These are phyloP conservation scores for Tricholomella constricta DNA, from an alignment of 768 basidiomycete genomes.

Conservation along the genomic window DNA sequence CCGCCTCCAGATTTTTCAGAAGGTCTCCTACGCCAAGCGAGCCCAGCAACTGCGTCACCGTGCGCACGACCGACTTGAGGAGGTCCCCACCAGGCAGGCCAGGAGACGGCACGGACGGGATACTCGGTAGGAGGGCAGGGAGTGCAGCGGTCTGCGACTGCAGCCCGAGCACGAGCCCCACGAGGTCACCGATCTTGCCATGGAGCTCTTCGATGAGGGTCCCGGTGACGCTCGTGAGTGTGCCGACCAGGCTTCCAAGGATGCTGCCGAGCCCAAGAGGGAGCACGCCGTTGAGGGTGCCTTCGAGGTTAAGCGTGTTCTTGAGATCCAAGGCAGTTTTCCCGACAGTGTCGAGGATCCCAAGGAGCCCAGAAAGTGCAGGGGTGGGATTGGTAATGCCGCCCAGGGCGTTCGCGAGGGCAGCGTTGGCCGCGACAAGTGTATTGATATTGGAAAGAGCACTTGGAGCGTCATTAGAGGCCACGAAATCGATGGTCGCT, in stretches of 20 bases:
- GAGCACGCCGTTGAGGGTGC: not conserved
- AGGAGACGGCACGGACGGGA: not conserved
- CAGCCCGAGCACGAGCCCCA: not conserved
- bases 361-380: not conserved
- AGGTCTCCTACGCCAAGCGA: not conserved
- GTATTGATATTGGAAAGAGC: slow-evolving; percentile 1
- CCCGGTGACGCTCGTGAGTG: not conserved
- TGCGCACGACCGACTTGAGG: not conserved
- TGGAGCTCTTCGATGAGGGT: not conserved
- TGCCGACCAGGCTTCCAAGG: not conserved
- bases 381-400: not conserved
- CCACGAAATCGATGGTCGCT: slow-evolving; percentile 11
- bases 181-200: not conserved
- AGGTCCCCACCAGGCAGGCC: slow-evolving; percentile 3
- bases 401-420: not conserved
- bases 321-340: not conserved
- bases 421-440: slow-evolving; percentile 1
- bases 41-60: not conserved
- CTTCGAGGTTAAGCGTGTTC: not conserved
- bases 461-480: slow-evolving; percentile 13
- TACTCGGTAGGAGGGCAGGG: not conserved
- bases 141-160: not conserved
- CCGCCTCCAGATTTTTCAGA: not conserved
- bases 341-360: slow-evolving; percentile 4
- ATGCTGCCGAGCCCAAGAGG: not conserved